Evolutionary conservation across 2,329 filamentous ascomycete genomes (phyloP).

Genomic region (Cladosporium austrohemisphaericum): DNA sequence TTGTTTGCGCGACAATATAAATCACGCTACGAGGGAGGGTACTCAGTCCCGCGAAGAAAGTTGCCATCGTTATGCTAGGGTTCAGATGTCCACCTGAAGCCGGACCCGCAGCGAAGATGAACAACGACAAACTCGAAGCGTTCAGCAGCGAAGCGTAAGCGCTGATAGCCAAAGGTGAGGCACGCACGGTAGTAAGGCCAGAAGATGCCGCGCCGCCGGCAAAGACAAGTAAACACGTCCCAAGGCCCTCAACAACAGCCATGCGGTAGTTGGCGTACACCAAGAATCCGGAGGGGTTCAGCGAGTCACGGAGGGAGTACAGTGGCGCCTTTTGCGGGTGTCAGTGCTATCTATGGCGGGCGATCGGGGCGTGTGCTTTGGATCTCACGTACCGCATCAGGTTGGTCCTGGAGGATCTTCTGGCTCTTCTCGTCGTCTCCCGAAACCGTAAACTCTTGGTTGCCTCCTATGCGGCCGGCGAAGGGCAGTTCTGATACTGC

Average conservation of each 20-base stretch:
- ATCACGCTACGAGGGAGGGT: constrained; percentile 48
- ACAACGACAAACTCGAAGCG: constrained; percentile 36
- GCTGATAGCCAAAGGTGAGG: constrained; percentile 14
- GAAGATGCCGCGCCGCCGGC: constrained; percentile 21
- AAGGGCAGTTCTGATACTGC: constrained; percentile 19
- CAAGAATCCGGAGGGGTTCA: constrained; percentile 22
- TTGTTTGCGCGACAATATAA: constrained; percentile 46
- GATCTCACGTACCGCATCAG: constrained; percentile 28
- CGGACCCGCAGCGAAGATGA: constrained; percentile 49
- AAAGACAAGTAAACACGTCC: constrained; percentile 24
- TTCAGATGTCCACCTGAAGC: constrained; percentile 53
- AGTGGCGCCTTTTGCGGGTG: constrained; percentile 19
- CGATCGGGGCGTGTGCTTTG: no score
- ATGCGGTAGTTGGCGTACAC: constrained; percentile 22
- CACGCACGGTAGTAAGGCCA: constrained; percentile 16
- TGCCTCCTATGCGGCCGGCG: constrained; percentile 35
- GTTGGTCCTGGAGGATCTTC: constrained; percentile 22
- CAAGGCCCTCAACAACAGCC: constrained; percentile 24
- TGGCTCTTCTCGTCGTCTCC: constrained; percentile 22
- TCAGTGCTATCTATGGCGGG: no score
- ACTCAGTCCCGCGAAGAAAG: constrained; percentile 49
- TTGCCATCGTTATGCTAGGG: constrained; percentile 52
- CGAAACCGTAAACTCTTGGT: constrained; percentile 30
- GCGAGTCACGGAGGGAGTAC: constrained; percentile 14
- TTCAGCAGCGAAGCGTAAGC: constrained; percentile 19